Evolutionary conservation across 345 rosid species (phyloP).

Genomic region (Litchi chinensis): DNA sequence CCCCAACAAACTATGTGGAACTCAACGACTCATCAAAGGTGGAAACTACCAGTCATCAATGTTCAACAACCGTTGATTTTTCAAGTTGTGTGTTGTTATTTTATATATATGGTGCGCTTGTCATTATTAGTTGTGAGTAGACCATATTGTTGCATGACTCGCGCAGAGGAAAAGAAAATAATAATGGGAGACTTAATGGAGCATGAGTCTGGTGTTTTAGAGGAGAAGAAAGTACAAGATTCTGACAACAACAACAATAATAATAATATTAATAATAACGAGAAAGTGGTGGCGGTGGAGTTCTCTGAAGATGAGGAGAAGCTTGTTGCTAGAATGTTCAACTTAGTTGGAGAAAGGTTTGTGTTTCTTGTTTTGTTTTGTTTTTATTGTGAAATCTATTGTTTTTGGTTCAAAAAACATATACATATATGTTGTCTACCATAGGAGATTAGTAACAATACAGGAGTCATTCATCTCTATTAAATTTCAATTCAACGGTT

Average conservation of each 20-base stretch:
- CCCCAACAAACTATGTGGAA: conserved; percentile 25
- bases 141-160: too few relatives aligned
- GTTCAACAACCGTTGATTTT: conserved; percentile 18
- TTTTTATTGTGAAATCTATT: background rate
- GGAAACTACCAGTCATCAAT: conserved; percentile 35
- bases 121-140: too few relatives aligned
- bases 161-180: background rate
- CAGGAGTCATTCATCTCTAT: too few relatives aligned
- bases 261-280: too few relatives aligned
- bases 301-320: conserved; percentile 56
- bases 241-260: background rate
- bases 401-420: too few relatives aligned
- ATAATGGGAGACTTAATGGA: too few relatives aligned
- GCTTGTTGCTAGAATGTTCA: conserved; percentile 50
- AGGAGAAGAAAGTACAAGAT: conserved; percentile 14
- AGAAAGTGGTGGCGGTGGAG: conserved; percentile 5
- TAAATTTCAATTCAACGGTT: too few relatives aligned
- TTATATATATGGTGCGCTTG: too few relatives aligned
- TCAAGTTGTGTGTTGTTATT: too few relatives aligned
- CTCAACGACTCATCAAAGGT: conserved; percentile 25
- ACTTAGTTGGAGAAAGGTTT: conserved; percentile 51
- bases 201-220: background rate
- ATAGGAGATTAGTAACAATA: too few relatives aligned
- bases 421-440: too few relatives aligned
- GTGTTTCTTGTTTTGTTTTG: background rate